Base-by-base conservation (phyloP, 805 yeast species). In the Ogataea trehaloabstinens region DNA sequence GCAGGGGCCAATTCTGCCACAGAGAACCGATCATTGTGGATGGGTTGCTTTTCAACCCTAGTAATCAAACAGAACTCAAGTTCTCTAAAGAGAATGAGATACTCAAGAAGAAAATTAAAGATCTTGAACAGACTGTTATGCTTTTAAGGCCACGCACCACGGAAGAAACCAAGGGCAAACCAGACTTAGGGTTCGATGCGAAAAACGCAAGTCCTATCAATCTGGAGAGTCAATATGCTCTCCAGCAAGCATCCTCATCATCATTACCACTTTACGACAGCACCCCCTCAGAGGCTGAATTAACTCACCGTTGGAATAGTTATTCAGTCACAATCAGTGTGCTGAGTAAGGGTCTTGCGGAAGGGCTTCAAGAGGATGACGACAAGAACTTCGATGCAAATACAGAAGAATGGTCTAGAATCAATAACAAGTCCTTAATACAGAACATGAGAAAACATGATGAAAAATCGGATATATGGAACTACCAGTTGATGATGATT, bases 21-120 rank as follows among this genome's bases (percentile, higher is more conserved):
- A 46, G 63, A 34, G 70, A 64, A 41, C 59, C 61, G 2, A 53
- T 63, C 2, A 48, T 64, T 1, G 63, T 62, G 12, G 63, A 58
- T 40, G 69, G 68, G 1, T 29, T 57, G 21, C 31, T 63, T 11
- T 44, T 55, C 20, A 57, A 60, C 42, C 44, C 52, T 5, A 51
- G 49, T 7, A 48, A 47, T 22, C 51, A 44, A 24, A 40, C 29
- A 6, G 61, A 58, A 34, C 31, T 55, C 32, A 48, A 48, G 37
- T 57, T 41, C 31, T 49, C 55, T 3, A 44, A 48, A 28, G 61
- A 58, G 28, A 58, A 56, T 39, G 63, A 58, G 45, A 48, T 51
- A 7, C 42, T 58, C 30, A 56, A 49, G 27, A 44, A 35, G 25
- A 58, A 55, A 24, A 54, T 58, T 3, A 46, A 38, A 25, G 58